Conservation (phyloP, 768 basidiomycete species). For the Rubroboletus satanas region DNA sequence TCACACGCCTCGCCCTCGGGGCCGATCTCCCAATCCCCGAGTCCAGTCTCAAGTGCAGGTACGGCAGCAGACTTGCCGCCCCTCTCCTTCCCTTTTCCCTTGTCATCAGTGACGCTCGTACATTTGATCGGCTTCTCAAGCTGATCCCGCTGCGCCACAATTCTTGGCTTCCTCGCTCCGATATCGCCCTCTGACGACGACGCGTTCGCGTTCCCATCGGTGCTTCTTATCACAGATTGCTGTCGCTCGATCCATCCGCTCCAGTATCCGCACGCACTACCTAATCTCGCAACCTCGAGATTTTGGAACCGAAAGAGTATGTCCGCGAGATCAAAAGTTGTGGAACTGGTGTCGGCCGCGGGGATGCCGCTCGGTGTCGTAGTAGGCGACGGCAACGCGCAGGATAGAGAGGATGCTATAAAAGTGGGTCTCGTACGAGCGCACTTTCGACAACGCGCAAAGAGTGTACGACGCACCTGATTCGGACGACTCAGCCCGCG, state of each 20-base stretch:
- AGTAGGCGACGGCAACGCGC: not conserved
- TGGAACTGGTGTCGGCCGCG: not conserved
- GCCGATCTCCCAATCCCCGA: constrained; percentile 23
- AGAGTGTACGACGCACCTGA: constrained; percentile 1
- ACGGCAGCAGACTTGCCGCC: not conserved
- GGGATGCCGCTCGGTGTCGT: not conserved
- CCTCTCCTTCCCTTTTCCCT: constrained; percentile 21
- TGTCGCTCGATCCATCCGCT: constrained; percentile 17
- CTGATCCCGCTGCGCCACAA: constrained; percentile 8
- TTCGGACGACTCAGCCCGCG: not conserved
- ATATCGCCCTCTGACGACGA: not conserved
- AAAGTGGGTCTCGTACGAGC: not conserved
- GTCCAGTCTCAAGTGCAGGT: not conserved
- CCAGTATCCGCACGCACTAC: constrained; percentile 43
- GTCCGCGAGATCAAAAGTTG: constrained; percentile 12
- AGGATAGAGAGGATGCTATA: not conserved
- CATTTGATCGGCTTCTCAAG: constrained; percentile 9
- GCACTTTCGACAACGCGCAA: not conserved
- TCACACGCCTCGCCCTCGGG: constrained; percentile 24
- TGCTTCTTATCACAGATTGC: not conserved
- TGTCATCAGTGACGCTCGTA: not conserved
- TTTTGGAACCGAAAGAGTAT: constrained; percentile 29
- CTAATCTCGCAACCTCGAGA: constrained; percentile 39
- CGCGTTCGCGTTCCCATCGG: not conserved
- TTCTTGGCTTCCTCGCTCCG: constrained; percentile 8